A percentile compares a stretch with the other conserved stretches of the same genome.
These are phyloP conservation scores for Pseudogymnoascus sp. DNA, from an alignment of 2,329 filamentous ascomycete genomes.

Conservation along the genomic window DNA sequence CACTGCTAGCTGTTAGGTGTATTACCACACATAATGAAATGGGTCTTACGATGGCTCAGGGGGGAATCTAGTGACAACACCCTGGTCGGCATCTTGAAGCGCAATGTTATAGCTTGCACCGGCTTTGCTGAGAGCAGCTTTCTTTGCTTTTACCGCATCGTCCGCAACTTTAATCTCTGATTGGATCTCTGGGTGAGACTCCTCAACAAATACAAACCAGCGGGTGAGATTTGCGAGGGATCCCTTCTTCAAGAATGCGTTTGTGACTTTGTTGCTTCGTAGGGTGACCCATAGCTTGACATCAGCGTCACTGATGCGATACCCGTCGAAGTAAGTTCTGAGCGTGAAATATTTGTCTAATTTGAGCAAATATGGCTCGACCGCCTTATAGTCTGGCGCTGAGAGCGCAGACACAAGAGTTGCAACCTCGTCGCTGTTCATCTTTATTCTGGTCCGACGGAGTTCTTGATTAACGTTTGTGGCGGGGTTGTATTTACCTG, in stretches of 20 bases:
- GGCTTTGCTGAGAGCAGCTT: conserved; percentile 60
- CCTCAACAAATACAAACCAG: conserved; percentile 84
- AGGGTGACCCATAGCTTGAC: conserved; percentile 76
- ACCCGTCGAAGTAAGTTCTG: conserved; percentile 77
- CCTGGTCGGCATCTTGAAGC: conserved; percentile 74
- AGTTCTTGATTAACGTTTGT: conserved; percentile 5
- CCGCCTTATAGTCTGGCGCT: conserved; percentile 69
- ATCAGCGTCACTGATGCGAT: conserved; percentile 68
- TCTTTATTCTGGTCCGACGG: conserved; percentile 26
- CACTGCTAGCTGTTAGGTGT: conserved; percentile 28
- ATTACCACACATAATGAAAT: conserved; percentile 8
- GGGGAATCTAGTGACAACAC: conserved; percentile 85
- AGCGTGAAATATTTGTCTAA: conserved; percentile 84
- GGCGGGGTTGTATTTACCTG: conserved; percentile 7
- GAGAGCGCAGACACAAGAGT: conserved; percentile 42
- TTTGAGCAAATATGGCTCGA: conserved; percentile 64
- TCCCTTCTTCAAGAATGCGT: conserved; percentile 72
- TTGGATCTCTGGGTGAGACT: conserved; percentile 68
- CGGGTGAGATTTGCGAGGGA: conserved; percentile 67
- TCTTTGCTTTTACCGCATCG: conserved; percentile 60
- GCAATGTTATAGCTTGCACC: conserved; percentile 86
- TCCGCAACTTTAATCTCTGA: conserved; percentile 62
- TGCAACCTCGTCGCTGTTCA: conserved; percentile 51
- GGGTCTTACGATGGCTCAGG: conserved; percentile 74
- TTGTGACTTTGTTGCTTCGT: conserved; percentile 74